Conservation (phyloP, 2,329 filamentous ascomycete genomes). For the Hypomyces rosellus region DNA sequence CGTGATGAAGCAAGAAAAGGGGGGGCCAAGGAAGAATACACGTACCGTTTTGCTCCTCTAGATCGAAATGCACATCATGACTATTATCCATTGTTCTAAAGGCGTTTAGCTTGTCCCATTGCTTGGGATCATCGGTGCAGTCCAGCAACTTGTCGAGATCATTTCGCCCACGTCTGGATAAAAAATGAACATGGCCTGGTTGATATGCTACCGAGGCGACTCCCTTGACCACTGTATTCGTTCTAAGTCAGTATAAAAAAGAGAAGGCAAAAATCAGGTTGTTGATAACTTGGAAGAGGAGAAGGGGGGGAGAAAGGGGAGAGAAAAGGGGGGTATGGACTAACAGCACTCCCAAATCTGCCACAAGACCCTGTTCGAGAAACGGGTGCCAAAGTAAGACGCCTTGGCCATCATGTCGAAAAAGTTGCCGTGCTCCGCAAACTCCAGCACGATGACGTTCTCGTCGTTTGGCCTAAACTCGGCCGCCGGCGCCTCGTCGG, state of each 20-base stretch:
- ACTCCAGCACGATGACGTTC: constrained; percentile 22
- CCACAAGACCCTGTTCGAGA: constrained; percentile 21
- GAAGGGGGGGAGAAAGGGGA: not conserved
- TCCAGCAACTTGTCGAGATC: constrained; percentile 7
- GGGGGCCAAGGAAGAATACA: not conserved
- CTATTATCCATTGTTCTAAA: constrained; percentile 11
- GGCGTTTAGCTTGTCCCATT: not conserved
- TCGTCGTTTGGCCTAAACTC: too few relatives aligned
- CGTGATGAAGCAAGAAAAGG: not conserved
- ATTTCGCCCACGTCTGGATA: not conserved
- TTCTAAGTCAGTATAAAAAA: constrained; percentile 3
- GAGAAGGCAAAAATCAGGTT: too few relatives aligned
- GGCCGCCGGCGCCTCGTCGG: too few relatives aligned
- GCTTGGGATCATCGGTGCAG: not conserved
- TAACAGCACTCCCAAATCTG: constrained; percentile 25
- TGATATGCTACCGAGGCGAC: constrained; percentile 23
- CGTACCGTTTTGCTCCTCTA: constrained; percentile 26
- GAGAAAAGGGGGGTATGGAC: constrained; percentile 3
- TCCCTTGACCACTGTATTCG: constrained; percentile 20
- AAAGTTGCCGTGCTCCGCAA: constrained; percentile 19
- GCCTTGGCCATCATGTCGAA: constrained; percentile 13
- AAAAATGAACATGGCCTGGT: constrained; percentile 1
- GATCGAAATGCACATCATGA: constrained; percentile 24
- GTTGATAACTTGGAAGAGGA: not conserved
- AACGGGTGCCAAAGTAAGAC: constrained; percentile 1